Base-by-base conservation (phyloP, 2,329 filamentous ascomycete genomes). In the Periconia macrospinosa region DNA sequence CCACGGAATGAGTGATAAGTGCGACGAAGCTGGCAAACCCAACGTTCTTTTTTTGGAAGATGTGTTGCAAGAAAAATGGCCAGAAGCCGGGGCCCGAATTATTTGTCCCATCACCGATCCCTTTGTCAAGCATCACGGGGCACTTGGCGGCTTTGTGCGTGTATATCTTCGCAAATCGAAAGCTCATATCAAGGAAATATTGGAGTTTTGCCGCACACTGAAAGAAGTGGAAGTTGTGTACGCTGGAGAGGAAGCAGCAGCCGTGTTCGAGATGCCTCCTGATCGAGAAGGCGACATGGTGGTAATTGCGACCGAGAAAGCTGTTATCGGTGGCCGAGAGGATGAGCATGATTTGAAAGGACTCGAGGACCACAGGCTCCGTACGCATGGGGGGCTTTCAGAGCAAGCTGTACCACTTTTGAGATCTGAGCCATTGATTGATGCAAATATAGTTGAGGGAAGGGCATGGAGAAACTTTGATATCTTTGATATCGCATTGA, bases 101-200 rank as follows among this genome's bases (percentile, higher is more conserved):
- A 77, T 78, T 35, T 78, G 76, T 48, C 75, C 76, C 2, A 79
- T 79, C 41, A 70, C 76, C 1, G 76, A 79, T 52, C 75, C 75
- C 0, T 78, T 78, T 52, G 75, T 79, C 15, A 65, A 66, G 40
- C 75, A 79, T 53, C 76, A 78, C 56, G 76, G 76, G 10, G 76
- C 76, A 1, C 63, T 78, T 13, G 76, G 76, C 0, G 70, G 66
- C 0, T 78, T 78, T 55, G 76, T 78, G 6, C 69, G 76, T 7
- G 74, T 78, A 7, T 68, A 78, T 56, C 49, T 77, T 37, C 63
- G 59, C 17, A 57, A 65, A 14, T 47, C 53, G 5, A 8, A 7
- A 7, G 49, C 57, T 7, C 50, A 58, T 30, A 45, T 74, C 11
- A 52, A 63, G 6, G 57, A 64, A 1, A 72, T 76, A 57, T 45